Evolutionary conservation across 371 early-diverging fungal genomes (phyloP), one percentile per base, ranked within the genome.

Genomic region (Cladochytrium tenue): DNA sequence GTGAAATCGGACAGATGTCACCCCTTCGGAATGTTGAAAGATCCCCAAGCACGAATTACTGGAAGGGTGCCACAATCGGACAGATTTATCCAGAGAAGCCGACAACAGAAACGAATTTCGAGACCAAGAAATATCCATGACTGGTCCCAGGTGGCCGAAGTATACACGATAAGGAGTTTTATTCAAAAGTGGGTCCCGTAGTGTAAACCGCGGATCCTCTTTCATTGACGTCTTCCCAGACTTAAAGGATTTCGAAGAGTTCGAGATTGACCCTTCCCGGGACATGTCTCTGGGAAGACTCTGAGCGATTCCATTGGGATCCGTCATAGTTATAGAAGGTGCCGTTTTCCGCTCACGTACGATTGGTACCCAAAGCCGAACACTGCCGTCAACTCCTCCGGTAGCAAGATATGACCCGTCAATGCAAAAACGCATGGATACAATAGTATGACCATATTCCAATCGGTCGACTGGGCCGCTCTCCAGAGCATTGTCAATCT

Each of bases 51-150:
- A 93, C 43, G 87, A 88, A 17, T 75, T 68, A 25, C 88, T 77
- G 32, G 80, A 81, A 17, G 90, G 70, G 74, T 95, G 94, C 93
- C 93, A 95, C 64, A 95, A 66, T 25, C 93, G 88, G 35, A 94
- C 95, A 0, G 90, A 91, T 55, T 86, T 85, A 69, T 95, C 95
- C 82, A 90, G 84, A 17, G 93, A 92, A n/a, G 90, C 86, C 1
- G 92, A 88, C 23, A 91, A 74, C 3, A 95, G 67, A 68, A 94
- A 94, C 27, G 88, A 86, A 68, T 88, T 89, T 73, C 86, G 87
- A 51, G 92, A 92, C 96, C 96, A 94, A 51, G 90, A 78, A n/a
- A 94, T 63, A 66, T 92, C 89, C 25, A 92, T 75, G 25, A 95
- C 79, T 65, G 89, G 89, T 0, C 84, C 83, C 0, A 76, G 71